A percentile compares a stretch with the other conserved stretches of the same genome.
Evolutionary conservation across 2,329 filamentous ascomycete genomes (phyloP).

Genomic region (Phaeosphaeria sp.): DNA sequence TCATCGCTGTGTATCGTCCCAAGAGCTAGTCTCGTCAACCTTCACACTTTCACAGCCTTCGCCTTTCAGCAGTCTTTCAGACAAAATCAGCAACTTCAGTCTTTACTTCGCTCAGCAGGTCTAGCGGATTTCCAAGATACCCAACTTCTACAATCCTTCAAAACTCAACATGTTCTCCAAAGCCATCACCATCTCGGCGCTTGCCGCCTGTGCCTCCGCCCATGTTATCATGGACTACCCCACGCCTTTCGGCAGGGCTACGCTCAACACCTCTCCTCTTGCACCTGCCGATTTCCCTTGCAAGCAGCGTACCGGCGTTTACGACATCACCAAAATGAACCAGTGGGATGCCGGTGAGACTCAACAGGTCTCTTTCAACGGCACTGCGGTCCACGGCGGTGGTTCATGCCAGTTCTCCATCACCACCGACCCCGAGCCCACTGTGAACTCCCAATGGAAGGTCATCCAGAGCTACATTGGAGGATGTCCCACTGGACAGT

Average conservation of each 20-base stretch:
- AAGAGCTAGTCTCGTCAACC: constrained; percentile 32
- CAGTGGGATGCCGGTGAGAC: constrained; percentile 63
- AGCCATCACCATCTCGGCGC: constrained; percentile 58
- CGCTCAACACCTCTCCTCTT: constrained; percentile 71
- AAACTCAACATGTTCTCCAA: constrained; percentile 58
- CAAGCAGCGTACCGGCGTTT: constrained; percentile 65
- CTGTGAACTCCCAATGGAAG: constrained; percentile 71
- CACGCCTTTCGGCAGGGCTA: constrained; percentile 61
- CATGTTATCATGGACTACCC: constrained; percentile 80
- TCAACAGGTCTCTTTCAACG: constrained; percentile 37
- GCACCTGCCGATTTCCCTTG: constrained; percentile 76
- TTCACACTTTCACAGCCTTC: constrained; percentile 8
- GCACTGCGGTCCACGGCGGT: constrained; percentile 79
- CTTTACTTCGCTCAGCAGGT: constrained; percentile 46
- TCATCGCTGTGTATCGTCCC: constrained; percentile 19
- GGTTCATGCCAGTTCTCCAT: constrained; percentile 91
- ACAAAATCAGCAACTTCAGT: constrained; percentile 22
- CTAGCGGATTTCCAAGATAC: constrained; percentile 43
- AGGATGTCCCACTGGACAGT: constrained; percentile 73
- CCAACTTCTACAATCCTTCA: constrained; percentile 27
- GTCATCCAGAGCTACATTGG: constrained; percentile 90
- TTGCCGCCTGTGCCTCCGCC: constrained; percentile 68
- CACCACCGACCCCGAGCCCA: constrained; percentile 77
- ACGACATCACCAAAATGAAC: constrained; percentile 64
- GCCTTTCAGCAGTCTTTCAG: constrained; percentile 8